phyloP scores from a whole-genome alignment of 1,284 basidiomycete species.

The Kwoniella shivajii region DNA sequence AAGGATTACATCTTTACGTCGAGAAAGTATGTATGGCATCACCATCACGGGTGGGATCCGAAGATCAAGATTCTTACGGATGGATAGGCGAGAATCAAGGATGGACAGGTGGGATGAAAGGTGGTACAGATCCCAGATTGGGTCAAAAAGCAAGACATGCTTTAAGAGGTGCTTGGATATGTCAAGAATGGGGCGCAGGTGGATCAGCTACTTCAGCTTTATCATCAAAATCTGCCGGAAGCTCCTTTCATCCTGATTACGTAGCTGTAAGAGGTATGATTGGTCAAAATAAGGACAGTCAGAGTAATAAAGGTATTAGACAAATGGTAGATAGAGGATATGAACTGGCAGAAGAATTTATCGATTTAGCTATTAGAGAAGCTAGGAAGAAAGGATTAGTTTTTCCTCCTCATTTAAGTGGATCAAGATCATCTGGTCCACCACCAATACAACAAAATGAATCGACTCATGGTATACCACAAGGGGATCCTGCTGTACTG shows the following conservation, averaged over 20 bases:
- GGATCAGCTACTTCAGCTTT: slow-evolving; percentile 32
- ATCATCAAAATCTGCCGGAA: slow-evolving; percentile 24
- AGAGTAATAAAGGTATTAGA: neutral
- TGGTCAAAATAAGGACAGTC: neutral
- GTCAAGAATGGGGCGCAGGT: slow-evolving; percentile 69
- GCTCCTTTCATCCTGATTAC: slow-evolving; percentile 32
- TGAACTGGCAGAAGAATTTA: slow-evolving; percentile 50
- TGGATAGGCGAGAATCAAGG: slow-evolving; percentile 71
- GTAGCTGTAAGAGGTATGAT: slow-evolving; percentile 35
- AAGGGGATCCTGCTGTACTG: slow-evolving; percentile 56
- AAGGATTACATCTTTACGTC: slow-evolving; percentile 69
- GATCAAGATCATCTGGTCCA: slow-evolving; percentile 21
- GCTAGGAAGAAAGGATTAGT: slow-evolving; percentile 39
- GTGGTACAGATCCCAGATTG: slow-evolving; percentile 73
- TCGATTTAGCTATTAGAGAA: slow-evolving; percentile 40
- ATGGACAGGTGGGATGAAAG: slow-evolving; percentile 70
- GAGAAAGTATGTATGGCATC: slow-evolving; percentile 65
- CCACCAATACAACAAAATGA: neutral
- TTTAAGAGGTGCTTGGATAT: slow-evolving; percentile 75
- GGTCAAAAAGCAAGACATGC: slow-evolving; percentile 68
- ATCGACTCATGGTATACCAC: slow-evolving; percentile 2
- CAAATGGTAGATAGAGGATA: slow-evolving; percentile 44
- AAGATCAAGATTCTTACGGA: slow-evolving; percentile 61
- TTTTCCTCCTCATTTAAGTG: slow-evolving; percentile 41
- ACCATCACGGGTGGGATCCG: slow-evolving; percentile 53